Conservation (phyloP, 1,139 yeast species). For the Geotrichum phurueaensis region DNA sequence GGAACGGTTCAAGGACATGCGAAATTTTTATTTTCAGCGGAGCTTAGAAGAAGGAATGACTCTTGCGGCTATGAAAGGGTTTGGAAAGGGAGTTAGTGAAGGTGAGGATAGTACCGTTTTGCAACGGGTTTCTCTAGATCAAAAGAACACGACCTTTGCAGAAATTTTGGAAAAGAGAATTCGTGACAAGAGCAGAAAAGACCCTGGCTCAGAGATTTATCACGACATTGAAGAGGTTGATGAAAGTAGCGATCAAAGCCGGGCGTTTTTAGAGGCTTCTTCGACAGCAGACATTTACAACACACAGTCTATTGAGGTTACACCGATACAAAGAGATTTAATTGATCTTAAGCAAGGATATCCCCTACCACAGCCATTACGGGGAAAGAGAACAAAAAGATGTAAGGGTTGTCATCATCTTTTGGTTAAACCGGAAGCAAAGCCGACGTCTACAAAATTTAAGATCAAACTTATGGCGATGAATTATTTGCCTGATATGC, state of each 20-base stretch:
- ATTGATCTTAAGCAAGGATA: slow-evolving; percentile 14
- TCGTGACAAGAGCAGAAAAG: slow-evolving; percentile 12
- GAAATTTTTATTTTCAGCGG: slow-evolving; percentile 16
- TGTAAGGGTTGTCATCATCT: slow-evolving; percentile 31
- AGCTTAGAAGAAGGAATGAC: slow-evolving; percentile 19
- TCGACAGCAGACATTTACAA: slow-evolving; percentile 1
- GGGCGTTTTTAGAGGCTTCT: slow-evolving; percentile 15
- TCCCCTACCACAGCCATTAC: slow-evolving; percentile 26
- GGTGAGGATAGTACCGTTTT: not conserved
- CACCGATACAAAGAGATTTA: slow-evolving; percentile 4
- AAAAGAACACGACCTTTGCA: slow-evolving; percentile 14
- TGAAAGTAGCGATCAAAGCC: slow-evolving; percentile 14
- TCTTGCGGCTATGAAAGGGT: slow-evolving; percentile 11
- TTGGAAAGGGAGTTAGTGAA: not conserved
- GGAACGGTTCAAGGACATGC: slow-evolving; percentile 16
- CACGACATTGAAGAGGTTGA: slow-evolving; percentile 17
- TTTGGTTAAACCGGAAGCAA: slow-evolving; percentile 30
- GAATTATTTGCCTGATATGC: slow-evolving; percentile 24
- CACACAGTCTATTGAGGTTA: not conserved
- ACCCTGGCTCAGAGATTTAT: slow-evolving; percentile 15
- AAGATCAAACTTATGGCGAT: slow-evolving; percentile 28
- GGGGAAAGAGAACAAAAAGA: slow-evolving; percentile 26
- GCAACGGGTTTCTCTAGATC: not conserved
- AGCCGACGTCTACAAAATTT: slow-evolving; percentile 27
- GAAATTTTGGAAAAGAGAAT: slow-evolving; percentile 18